Percentiles rank a stretch among this genome's conserved stretches.
Conservation (phyloP, 2,329 filamentous ascomycete species). For the Chaetothyriales sp. region DNA sequence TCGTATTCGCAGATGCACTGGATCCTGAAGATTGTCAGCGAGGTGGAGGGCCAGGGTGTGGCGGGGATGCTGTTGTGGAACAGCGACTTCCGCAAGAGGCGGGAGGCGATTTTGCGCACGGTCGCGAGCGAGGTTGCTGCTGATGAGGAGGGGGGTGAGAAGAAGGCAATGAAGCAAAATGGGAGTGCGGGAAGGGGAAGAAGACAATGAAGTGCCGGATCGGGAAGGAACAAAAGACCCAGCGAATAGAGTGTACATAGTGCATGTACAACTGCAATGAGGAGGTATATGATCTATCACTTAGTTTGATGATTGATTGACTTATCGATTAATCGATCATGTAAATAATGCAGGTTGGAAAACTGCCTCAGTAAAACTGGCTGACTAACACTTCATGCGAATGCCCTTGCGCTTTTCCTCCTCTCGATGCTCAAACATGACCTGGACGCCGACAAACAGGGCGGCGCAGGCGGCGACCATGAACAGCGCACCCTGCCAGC, state of each 20-base stretch:
- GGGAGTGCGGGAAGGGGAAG: neutral
- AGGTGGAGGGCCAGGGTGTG: slow-evolving; percentile 31
- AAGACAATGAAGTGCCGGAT: no score
- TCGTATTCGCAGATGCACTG: slow-evolving; percentile 27
- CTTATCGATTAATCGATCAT: neutral
- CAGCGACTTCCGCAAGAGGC: slow-evolving; percentile 3
- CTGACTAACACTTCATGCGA: slow-evolving; percentile 58
- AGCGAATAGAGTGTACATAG: neutral
- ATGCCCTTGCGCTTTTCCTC: slow-evolving; percentile 71
- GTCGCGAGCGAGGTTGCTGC: neutral
- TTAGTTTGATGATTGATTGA: no score
- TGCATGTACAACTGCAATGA: neutral
- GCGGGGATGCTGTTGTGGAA: slow-evolving; percentile 19
- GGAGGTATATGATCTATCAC: no score
- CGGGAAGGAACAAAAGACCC: no score
- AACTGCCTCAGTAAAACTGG: neutral
- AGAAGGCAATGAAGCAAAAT: slow-evolving; percentile 1
- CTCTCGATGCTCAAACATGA: slow-evolving; percentile 95
- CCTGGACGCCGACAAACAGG: slow-evolving; percentile 71
- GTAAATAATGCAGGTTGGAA: no score
- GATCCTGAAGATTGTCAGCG: slow-evolving; percentile 30
- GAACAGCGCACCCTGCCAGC: slow-evolving; percentile 64
- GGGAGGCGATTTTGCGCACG: slow-evolving; percentile 1
- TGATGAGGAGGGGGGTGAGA: neutral
- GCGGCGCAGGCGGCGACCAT: slow-evolving; percentile 55